Base-by-base conservation (phyloP, 768 basidiomycete genomes). In the Dacryopinax spathularia region DNA sequence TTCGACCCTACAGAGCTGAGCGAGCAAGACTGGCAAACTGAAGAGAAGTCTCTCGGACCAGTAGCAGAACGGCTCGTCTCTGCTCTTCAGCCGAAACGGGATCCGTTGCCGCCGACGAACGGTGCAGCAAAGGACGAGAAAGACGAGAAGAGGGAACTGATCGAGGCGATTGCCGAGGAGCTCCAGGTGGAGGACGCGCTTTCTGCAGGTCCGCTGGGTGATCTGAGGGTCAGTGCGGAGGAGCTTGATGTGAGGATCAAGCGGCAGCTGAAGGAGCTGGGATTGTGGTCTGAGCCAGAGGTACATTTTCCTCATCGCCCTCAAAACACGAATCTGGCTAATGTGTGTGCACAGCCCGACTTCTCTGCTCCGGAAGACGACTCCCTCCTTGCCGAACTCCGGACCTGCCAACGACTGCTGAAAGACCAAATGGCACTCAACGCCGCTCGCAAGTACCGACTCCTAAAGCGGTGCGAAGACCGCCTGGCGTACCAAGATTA, bases 401-500 rank as follows among this genome's bases (percentile, higher is more conserved):
- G 95, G 1, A 86, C 90, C 41, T 89, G 91, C 18, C 96, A 99
- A 72, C 76, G 80, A 15, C 84, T 91, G 67, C 80, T 99, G 4
- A 83, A 87, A 10, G 77, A 76, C 5, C 88, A 97, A 60, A 78
- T 88, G 1, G 81, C 85, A 9, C 80, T 84, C 64, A 99, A 99
- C 78, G 91, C 93, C 69, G 82, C 83, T 2, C 86, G 95, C 13
- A 88, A 88, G 72, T 74, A 75, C 33, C 84, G 88, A 2, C 81
- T 98, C 1, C 80, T 80, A 15, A 77, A 79, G 15, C 81, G 93
- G 65, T 92, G 93, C 31, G 84, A 86, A 65, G 90, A 93, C 70
- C 83, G 93, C 22, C 80, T 98, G 18, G 92, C 86, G 5, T 90
- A 91, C 71, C 89, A 91, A 70, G 95, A 98, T 70, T 98, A 95